These are phyloP conservation scores for Alternaria alternata DNA, from an alignment of 2,329 filamentous ascomycete species.

Conservation along the genomic window DNA sequence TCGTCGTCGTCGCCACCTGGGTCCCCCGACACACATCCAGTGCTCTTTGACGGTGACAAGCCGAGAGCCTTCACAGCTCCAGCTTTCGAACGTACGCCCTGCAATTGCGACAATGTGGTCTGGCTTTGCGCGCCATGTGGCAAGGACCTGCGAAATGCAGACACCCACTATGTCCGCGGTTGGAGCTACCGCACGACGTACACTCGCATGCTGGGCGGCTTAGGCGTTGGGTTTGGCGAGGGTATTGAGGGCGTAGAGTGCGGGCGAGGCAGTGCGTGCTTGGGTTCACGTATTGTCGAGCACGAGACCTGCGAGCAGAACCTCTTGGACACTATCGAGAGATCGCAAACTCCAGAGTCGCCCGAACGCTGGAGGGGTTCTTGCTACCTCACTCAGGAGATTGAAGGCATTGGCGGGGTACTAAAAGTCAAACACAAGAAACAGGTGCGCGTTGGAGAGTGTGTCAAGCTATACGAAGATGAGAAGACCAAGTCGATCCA, in stretches of 20 bases:
- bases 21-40: conserved; percentile 32
- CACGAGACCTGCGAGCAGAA: conserved; percentile 86
- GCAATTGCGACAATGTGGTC: conserved; percentile 67
- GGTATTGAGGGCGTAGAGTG: conserved; percentile 89
- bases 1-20: conserved; percentile 30
- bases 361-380: conserved; percentile 63
- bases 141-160: conserved; percentile 68
- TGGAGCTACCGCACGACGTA: conserved; percentile 93
- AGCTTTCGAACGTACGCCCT: conserved; percentile 64
- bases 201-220: conserved; percentile 76
- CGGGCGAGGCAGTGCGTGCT: conserved; percentile 77
- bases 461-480: conserved; percentile 83
- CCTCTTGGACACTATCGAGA: conserved; percentile 64
- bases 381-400: conserved; percentile 85
- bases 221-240: conserved; percentile 87
- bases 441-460: conserved; percentile 80
- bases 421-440: conserved; percentile 89
- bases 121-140: conserved; percentile 91
- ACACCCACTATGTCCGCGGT: conserved; percentile 69
- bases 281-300: conserved; percentile 79
- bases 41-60: conserved; percentile 23
- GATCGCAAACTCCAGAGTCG: conserved; percentile 40
- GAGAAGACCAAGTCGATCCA: conserved; percentile 56
- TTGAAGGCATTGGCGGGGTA: conserved; percentile 87
- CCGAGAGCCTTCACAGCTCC: conserved; percentile 53